Conservation (phyloP, 441 rosid genomes). For the Rhodomyrtus psidioides region DNA sequence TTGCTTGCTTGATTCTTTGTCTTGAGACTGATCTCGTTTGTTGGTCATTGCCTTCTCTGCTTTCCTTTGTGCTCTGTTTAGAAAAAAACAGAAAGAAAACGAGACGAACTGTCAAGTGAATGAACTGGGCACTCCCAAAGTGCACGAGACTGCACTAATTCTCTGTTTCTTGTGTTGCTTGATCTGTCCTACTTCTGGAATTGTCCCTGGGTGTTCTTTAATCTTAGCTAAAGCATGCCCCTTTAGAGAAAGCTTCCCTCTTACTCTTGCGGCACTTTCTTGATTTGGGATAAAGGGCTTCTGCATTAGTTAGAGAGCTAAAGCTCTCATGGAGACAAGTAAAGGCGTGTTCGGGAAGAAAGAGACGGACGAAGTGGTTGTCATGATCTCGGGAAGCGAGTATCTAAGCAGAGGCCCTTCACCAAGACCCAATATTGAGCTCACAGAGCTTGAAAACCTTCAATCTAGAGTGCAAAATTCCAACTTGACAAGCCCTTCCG, state of each 20-base stretch:
- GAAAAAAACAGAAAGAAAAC: neutral
- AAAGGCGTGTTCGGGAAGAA: slow-evolving; percentile 15
- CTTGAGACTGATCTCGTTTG: neutral
- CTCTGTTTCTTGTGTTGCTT: neutral
- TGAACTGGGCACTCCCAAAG: neutral
- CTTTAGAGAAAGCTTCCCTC: neutral
- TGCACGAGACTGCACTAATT: neutral
- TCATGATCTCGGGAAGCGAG: slow-evolving; percentile 21
- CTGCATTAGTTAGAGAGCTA: neutral
- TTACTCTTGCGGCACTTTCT: neutral
- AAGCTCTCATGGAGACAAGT: slow-evolving; percentile 13
- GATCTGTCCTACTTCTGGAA: neutral
- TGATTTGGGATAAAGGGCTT: neutral
- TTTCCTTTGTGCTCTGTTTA: neutral
- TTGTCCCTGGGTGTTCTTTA: neutral
- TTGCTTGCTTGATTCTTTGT: neutral
- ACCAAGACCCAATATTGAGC: slow-evolving; percentile 3
- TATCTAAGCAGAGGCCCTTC: slow-evolving; percentile 9
- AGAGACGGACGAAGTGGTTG: slow-evolving; percentile 26
- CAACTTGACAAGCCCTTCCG: slow-evolving; percentile 2
- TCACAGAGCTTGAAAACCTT: slow-evolving; percentile 6
- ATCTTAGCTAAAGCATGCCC: neutral
- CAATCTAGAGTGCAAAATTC: slow-evolving; percentile 8
- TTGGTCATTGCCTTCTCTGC: neutral
- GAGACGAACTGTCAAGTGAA: neutral